Conservation (phyloP, 306 rosid species). For the Macrotyloma uniflorum region DNA sequence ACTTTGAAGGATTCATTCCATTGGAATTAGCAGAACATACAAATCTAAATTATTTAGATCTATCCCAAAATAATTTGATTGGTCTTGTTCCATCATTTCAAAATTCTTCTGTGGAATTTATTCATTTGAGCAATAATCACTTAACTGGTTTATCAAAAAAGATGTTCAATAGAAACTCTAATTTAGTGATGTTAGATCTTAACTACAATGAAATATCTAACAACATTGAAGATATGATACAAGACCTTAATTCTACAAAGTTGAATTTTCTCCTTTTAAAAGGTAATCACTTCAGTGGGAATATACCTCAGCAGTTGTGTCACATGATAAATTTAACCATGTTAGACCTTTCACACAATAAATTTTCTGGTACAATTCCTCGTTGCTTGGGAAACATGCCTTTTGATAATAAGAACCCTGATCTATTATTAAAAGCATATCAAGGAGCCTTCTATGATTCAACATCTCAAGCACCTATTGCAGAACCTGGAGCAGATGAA, state of each 20-base stretch:
- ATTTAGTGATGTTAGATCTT: not conserved
- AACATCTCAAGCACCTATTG: too few species aligned
- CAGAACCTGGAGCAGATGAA: too few species aligned
- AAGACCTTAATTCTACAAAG: too few species aligned
- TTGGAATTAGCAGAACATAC: not conserved
- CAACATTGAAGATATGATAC: not conserved
- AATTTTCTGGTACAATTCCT: not conserved
- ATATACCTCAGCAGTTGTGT: constrained; percentile 10
- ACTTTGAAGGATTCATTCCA: constrained; percentile 24
- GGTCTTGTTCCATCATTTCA: constrained; percentile 15
- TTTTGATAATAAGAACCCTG: not conserved
- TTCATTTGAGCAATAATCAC: constrained; percentile 1
- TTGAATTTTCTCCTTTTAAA: constrained; percentile 27
- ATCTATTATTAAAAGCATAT: too few species aligned
- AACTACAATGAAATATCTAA: constrained; percentile 3
- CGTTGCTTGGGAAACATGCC: constrained; percentile 13
- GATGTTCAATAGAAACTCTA: not conserved
- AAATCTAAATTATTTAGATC: not conserved
- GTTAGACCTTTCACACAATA: not conserved
- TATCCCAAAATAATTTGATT: not conserved
- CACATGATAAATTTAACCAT: not conserved
- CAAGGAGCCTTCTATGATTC: too few species aligned
- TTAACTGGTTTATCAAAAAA: constrained; percentile 25
- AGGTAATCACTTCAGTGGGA: not conserved
- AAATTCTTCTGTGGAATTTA: not conserved